Conservation (phyloP, 371 early-diverging fungal genomes). For the Saksenaea vasiformis region DNA sequence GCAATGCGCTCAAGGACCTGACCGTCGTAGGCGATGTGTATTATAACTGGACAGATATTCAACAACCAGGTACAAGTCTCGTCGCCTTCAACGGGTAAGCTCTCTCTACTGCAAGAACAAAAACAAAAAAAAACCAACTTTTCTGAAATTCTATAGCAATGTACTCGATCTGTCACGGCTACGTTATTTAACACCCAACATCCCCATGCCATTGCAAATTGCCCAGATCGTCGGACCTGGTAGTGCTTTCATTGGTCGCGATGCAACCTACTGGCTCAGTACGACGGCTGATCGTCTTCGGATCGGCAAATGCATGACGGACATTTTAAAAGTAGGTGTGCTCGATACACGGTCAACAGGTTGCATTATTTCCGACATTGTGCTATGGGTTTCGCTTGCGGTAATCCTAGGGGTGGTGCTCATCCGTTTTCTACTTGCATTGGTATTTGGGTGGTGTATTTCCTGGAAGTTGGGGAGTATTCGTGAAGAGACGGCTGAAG, state of each 20-base stretch:
- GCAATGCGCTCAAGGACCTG: conserved; percentile 47
- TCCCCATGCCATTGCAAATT: conserved; percentile 42
- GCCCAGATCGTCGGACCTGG: conserved; percentile 51
- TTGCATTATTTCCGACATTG: conserved; percentile 79
- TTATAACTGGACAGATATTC: conserved; percentile 77
- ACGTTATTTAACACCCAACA: conserved; percentile 46
- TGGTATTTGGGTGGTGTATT: conserved; percentile 83
- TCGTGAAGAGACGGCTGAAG: conserved; percentile 66
- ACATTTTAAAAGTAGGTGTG: conserved; percentile 75
- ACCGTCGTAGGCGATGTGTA: conserved; percentile 64
- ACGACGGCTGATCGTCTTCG: conserved; percentile 53
- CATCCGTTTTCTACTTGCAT: conserved; percentile 80
- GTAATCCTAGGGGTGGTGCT: conserved; percentile 80
- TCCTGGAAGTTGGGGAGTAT: conserved; percentile 75
- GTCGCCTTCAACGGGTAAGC: conserved; percentile 78
- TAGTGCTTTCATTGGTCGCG: conserved; percentile 59
- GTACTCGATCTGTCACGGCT: conserved; percentile 55
- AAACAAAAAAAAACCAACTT: background rate
- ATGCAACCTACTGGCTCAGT: conserved; percentile 63
- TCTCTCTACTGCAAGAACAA: too few relatives aligned
- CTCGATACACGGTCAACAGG: conserved; percentile 75
- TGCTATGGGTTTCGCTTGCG: conserved; percentile 74
- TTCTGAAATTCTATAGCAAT: conserved; percentile 26
- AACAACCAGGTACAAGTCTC: conserved; percentile 51
- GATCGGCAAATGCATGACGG: conserved; percentile 68